Percentiles rank a stretch among this genome's conserved stretches.
Conservation (phyloP, 805 yeast species). For the Kluyveromyces nonfermentans region DNA sequence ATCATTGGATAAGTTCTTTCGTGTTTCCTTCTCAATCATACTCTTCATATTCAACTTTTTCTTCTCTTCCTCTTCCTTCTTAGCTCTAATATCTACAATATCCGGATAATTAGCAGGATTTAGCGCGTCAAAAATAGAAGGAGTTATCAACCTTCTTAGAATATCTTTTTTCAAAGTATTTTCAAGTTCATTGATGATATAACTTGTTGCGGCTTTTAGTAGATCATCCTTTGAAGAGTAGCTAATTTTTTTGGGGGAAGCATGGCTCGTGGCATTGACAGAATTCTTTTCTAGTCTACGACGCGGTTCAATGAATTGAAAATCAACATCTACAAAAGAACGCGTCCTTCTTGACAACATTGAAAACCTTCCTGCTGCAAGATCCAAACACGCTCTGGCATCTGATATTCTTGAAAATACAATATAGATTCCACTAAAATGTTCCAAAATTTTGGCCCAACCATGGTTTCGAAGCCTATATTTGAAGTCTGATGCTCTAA, state of each 20-base stretch:
- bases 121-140: slow-evolving; percentile 52
- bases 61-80: slow-evolving; percentile 20
- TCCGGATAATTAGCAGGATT: slow-evolving; percentile 52
- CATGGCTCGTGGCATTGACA: background rate
- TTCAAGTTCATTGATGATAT: slow-evolving; percentile 55
- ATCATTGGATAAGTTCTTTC: slow-evolving; percentile 27
- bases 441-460: slow-evolving; percentile 58
- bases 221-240: slow-evolving; percentile 28
- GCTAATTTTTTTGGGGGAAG: slow-evolving; percentile 2
- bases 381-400: slow-evolving; percentile 19
- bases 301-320: slow-evolving; percentile 15
- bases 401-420: slow-evolving; percentile 43
- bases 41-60: slow-evolving; percentile 8
- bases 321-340: slow-evolving; percentile 17
- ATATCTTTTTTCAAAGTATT: slow-evolving; percentile 59
- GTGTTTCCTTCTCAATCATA: slow-evolving; percentile 17
- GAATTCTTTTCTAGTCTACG: background rate
- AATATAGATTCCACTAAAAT: slow-evolving; percentile 56
- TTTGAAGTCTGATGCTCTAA: slow-evolving; percentile 54
- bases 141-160: slow-evolving; percentile 62
- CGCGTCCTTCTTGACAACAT: slow-evolving; percentile 17
- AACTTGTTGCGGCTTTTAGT: slow-evolving; percentile 48
- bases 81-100: slow-evolving; percentile 29
- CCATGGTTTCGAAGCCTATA: slow-evolving; percentile 47
- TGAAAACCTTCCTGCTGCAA: slow-evolving; percentile 18